Evolutionary conservation across 140 eudicot species (phyloP), one percentile per base, ranked within the genome.

Genomic region (Ambrosia hybrid): DNA sequence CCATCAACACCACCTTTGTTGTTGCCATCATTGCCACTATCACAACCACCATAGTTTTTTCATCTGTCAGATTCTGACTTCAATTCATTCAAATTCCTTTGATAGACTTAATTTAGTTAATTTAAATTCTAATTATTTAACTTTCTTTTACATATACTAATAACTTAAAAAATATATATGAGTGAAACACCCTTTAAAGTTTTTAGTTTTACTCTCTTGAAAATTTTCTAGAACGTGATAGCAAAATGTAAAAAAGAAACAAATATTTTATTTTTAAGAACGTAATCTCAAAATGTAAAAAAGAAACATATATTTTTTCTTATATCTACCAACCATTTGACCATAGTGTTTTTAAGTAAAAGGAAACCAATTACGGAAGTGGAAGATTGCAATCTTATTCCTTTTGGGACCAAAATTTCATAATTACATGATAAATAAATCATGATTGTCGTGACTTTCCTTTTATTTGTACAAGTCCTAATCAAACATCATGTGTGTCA

Each of bases 401-500:
- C 56, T 12, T 15, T 14, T 15, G 59, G 30, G 59, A 53, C 21
- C 30, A 53, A 53, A 53, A 53, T 53, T 53, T 9, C 59, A 53
- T 15, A 14, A 53, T 46, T 21, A 16, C 70, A 43, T 5, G 30
- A 21, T 5, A 65, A 43, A 38, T 65, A 36, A 65, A 41, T 65
- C 36, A 65, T 46, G 57, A 66, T 4, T 21, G 57, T 46, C 51
- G 57, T 41, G 55, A 65, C 36, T 26, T 65, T 41, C 39, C 57
- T 9, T 8, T 41, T 2, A 15, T 43, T 65, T 65, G 70, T 16
- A 49, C 55, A 49, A n/a, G 70, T 34, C 55, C 1, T 41, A 49
- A 65, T 65, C 70, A 65, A 65, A 16, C 70, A 39, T 66, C 45
- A 45, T 66, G 57, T 45, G 15, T 17, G 70, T 65, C 70, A 14